Percentiles rank a stretch among this genome's conserved stretches.
Evolutionary conservation across 1,139 yeast species (phyloP).

Genomic region (Geotrichum histeridarum): DNA sequence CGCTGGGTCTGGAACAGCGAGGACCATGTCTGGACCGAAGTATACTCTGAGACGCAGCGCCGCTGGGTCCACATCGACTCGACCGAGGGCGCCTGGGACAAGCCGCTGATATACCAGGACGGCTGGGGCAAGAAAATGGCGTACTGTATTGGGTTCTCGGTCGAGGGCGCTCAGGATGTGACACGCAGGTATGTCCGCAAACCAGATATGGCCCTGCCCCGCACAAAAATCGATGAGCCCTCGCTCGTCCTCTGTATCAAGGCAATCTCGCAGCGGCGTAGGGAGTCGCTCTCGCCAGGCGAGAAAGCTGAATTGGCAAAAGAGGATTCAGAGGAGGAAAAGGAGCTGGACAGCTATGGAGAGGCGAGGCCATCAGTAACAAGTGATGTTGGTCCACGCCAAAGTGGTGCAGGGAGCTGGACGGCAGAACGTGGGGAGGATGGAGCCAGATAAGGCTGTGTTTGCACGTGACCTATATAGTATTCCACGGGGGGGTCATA

Average conservation of each 20-base stretch:
- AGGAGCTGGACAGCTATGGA: conserved; percentile 35
- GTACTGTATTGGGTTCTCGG: conserved; percentile 66
- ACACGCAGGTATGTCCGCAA: conserved; percentile 61
- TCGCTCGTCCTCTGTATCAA: conserved; percentile 41
- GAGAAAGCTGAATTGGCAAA: conserved; percentile 36
- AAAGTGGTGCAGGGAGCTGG: conserved; percentile 77
- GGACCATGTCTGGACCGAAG: conserved; percentile 93
- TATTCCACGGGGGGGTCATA: not conserved
- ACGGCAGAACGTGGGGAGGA: conserved; percentile 68
- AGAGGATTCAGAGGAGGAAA: conserved; percentile 42
- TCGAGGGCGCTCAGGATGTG: conserved; percentile 61
- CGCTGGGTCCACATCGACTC: conserved; percentile 89
- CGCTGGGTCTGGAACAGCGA: conserved; percentile 85
- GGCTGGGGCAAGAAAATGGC: conserved; percentile 97
- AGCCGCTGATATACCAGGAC: conserved; percentile 66
- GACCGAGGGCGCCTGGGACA: conserved; percentile 81
- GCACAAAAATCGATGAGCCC: conserved; percentile 44
- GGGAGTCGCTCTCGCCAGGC: conserved; percentile 36
- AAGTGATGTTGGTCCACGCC: conserved; percentile 42
- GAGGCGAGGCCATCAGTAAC: conserved; percentile 19
- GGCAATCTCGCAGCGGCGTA: conserved; percentile 40
- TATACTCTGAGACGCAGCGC: conserved; percentile 53
- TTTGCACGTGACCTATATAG: too few species aligned
- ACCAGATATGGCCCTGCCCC: conserved; percentile 47
- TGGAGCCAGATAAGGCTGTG: conserved; percentile 39